These are phyloP conservation scores for Westerdykella ornata DNA, from an alignment of 2,329 filamentous ascomycete species.

Conservation along the genomic window DNA sequence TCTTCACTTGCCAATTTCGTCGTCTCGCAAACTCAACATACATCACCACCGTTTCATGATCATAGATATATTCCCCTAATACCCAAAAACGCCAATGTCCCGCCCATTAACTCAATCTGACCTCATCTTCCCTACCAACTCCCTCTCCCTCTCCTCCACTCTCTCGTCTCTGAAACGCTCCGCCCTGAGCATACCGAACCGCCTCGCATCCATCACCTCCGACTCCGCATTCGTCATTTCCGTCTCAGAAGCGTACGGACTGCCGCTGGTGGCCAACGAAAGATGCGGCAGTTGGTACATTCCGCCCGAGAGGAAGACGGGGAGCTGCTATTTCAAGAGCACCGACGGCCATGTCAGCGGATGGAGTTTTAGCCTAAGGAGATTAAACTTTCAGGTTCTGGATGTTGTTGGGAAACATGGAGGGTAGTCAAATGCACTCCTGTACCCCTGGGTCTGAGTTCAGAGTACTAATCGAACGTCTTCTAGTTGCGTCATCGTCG, in stretches of 20 bases:
- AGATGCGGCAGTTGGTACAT: slow-evolving; percentile 97
- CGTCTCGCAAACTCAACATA: too few relatives aligned
- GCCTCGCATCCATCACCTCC: slow-evolving; percentile 67
- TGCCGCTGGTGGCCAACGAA: slow-evolving; percentile 86
- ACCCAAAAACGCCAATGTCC: slow-evolving; percentile 11
- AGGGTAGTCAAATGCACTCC: slow-evolving; percentile 48
- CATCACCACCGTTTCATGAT: too few relatives aligned
- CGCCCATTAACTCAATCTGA: slow-evolving; percentile 28
- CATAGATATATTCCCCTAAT: too few relatives aligned
- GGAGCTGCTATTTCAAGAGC: slow-evolving; percentile 92
- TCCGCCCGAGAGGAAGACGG: slow-evolving; percentile 54
- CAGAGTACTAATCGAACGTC: slow-evolving; percentile 1
- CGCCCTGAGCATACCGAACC: slow-evolving; percentile 72
- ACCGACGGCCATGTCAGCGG: slow-evolving; percentile 89
- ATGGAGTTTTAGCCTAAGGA: slow-evolving; percentile 81
- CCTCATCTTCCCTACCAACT: slow-evolving; percentile 50
- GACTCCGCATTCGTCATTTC: slow-evolving; percentile 69
- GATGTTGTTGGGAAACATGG: slow-evolving; percentile 58
- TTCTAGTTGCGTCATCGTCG: slow-evolving; percentile 69
- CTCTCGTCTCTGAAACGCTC: slow-evolving; percentile 68
- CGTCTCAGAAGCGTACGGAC: slow-evolving; percentile 50
- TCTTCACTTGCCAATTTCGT: too few relatives aligned
- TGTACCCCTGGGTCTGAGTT: background rate
- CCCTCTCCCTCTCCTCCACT: slow-evolving; percentile 59
- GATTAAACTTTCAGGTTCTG: slow-evolving; percentile 78